phyloP scores from a whole-genome alignment of 2,329 filamentous ascomycete genomes.

The Fusarium illudens region DNA sequence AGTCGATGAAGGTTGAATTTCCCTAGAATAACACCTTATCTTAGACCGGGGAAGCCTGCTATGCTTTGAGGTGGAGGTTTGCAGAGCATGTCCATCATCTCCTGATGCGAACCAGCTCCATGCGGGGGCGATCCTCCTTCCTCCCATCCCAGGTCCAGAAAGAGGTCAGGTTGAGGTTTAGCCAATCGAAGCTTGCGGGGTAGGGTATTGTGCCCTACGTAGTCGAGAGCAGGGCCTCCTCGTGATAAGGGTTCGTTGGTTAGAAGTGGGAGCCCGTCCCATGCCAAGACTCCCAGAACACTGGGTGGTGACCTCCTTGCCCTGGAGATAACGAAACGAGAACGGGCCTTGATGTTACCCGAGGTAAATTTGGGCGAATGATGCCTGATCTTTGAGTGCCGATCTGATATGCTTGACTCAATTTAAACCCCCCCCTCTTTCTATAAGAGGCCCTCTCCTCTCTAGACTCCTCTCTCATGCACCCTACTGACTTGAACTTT shows the following conservation, averaged over 20 bases:
- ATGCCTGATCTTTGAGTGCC: neutral
- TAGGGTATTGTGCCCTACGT: neutral
- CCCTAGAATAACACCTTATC: neutral
- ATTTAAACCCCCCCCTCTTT: neutral
- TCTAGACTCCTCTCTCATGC: neutral
- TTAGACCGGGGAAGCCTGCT: neutral
- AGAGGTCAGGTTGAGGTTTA: neutral
- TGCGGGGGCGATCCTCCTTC: neutral
- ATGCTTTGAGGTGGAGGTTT: too few relatives aligned
- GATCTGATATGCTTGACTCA: neutral
- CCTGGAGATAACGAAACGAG: neutral
- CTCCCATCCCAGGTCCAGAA: neutral
- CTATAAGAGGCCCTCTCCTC: neutral
- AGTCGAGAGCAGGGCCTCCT: too few relatives aligned
- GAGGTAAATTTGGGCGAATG: neutral
- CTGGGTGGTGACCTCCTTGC: too few relatives aligned
- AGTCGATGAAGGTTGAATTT: neutral
- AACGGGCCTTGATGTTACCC: neutral
- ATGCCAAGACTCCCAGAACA: too few relatives aligned
- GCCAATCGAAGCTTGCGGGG: neutral
- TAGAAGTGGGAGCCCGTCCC: neutral
- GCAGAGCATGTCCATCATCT: neutral
- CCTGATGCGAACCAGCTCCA: neutral
- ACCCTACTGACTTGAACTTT: neutral
- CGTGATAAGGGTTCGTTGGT: too few relatives aligned